Evolutionary conservation across 2,329 filamentous ascomycete species (phyloP).

Genomic region (Capronia americana): DNA sequence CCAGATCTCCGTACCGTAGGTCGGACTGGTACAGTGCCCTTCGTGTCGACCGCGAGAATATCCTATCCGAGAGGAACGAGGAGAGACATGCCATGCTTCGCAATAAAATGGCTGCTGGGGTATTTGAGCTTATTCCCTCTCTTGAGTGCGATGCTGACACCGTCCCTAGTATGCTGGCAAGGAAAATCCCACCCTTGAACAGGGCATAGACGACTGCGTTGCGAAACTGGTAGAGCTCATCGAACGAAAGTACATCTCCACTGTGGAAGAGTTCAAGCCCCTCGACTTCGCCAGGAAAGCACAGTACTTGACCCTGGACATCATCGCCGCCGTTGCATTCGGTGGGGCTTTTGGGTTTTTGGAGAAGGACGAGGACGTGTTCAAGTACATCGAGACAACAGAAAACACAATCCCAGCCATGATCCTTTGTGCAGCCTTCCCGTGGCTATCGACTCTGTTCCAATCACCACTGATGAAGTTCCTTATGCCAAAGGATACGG

Average conservation of each 20-base stretch:
- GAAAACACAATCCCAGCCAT: conserved; percentile 30
- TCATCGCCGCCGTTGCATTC: conserved; percentile 33
- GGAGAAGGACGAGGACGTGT: conserved; percentile 31
- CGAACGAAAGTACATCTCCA: conserved; percentile 24
- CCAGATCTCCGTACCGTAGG: conserved; percentile 24
- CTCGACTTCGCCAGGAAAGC: conserved; percentile 31
- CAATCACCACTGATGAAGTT: conserved; percentile 26
- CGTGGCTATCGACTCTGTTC: conserved; percentile 31
- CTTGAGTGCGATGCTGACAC: conserved; percentile 55
- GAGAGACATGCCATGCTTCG: conserved; percentile 26
- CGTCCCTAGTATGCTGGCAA: conserved; percentile 31
- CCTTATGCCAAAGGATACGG: conserved; percentile 30
- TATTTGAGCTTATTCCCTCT: conserved; percentile 45
- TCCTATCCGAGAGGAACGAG: conserved; percentile 31
- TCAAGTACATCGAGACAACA: conserved; percentile 27
- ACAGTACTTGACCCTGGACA: conserved; percentile 34
- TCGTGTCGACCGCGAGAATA: conserved; percentile 29
- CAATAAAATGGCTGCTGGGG: conserved; percentile 27
- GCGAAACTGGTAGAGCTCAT: conserved; percentile 27
- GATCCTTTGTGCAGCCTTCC: conserved; percentile 33
- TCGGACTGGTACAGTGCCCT: conserved; percentile 34
- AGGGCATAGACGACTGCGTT: conserved; percentile 26
- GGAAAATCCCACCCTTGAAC: conserved; percentile 32
- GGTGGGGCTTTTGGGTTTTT: conserved; percentile 33
- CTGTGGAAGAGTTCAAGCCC: conserved; percentile 13